Percentiles rank a stretch among this genome's conserved stretches.
These are phyloP conservation scores for Ilyonectria sp. DNA, from an alignment of 2,329 filamentous ascomycete species.

Conservation along the genomic window DNA sequence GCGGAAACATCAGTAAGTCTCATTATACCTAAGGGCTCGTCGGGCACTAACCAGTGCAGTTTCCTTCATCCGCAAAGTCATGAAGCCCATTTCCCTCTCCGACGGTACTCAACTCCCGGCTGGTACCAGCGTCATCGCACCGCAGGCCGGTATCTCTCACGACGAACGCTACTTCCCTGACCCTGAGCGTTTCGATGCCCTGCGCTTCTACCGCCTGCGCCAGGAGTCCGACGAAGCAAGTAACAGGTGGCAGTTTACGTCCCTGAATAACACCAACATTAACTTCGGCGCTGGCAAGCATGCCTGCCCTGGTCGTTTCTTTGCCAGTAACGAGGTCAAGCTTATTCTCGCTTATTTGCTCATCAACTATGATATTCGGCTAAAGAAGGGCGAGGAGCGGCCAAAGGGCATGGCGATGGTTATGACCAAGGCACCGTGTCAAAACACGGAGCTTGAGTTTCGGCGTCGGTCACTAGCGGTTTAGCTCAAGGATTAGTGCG, in stretches of 20 bases:
- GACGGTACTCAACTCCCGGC: constrained; percentile 61
- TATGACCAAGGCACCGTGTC: constrained; percentile 60
- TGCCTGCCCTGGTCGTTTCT: constrained; percentile 65
- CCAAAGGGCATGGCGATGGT: constrained; percentile 56
- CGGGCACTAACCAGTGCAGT: constrained; percentile 49
- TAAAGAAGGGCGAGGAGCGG: constrained; percentile 56
- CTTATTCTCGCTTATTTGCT: constrained; percentile 59
- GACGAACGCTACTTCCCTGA: constrained; percentile 58
- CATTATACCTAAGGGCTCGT: background rate
- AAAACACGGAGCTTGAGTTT: constrained; percentile 58
- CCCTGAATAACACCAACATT: constrained; percentile 59
- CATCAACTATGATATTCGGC: constrained; percentile 60
- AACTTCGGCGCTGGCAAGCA: constrained; percentile 65
- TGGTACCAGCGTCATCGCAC: constrained; percentile 60
- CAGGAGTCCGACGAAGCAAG: constrained; percentile 55
- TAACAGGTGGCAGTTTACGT: constrained; percentile 61
- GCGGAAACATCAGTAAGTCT: constrained; percentile 60
- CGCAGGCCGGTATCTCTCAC: constrained; percentile 58
- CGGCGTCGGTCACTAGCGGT: constrained; percentile 49
- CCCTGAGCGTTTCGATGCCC: constrained; percentile 62
- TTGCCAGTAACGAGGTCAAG: constrained; percentile 63
- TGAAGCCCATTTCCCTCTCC: constrained; percentile 61
- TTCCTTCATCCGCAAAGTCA: constrained; percentile 62
- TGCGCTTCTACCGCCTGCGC: constrained; percentile 65
- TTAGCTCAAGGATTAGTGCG: constrained; percentile 28